Evolutionary conservation across 139 green algal species (phyloP).

Genomic region (Chlorella sp.): DNA sequence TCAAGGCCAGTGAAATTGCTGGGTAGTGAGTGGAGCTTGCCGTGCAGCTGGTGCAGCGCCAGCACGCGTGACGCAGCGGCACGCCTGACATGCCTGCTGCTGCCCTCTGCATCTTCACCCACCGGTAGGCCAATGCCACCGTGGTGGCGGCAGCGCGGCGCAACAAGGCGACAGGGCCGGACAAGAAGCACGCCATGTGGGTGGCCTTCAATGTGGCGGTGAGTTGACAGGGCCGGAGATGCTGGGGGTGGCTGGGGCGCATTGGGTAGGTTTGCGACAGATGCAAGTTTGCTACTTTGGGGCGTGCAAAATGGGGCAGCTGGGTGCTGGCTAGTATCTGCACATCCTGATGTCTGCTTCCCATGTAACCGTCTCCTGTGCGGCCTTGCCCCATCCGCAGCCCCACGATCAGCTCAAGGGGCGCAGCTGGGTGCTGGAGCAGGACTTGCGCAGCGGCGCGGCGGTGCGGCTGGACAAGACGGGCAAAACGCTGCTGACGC

Average conservation of each 20-base stretch:
- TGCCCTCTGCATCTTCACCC: no score
- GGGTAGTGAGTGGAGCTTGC: no score
- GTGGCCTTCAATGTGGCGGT: conserved; percentile 7
- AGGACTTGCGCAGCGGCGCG: conserved; percentile 64
- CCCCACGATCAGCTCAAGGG: conserved; percentile 62
- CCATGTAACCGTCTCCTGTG: not conserved
- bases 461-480: conserved; percentile 74
- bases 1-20: no score
- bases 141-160: conserved; percentile 50
- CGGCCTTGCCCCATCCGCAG: conserved; percentile 25
- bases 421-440: conserved; percentile 68
- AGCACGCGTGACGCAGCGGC: no score
- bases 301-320: no score
- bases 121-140: conserved; percentile 32
- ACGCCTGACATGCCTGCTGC: no score
- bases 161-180: conserved; percentile 49
- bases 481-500: conserved; percentile 70
- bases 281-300: no score
- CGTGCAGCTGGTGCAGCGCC: no score
- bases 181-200: conserved; percentile 62
- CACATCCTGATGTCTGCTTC: no score
- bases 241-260: not conserved
- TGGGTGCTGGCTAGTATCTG: not conserved
- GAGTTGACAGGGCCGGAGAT: not conserved
- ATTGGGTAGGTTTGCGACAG: no score